Evolutionary conservation across 805 yeast genomes (phyloP).

Genomic region (Metschnikowia orientalis): DNA sequence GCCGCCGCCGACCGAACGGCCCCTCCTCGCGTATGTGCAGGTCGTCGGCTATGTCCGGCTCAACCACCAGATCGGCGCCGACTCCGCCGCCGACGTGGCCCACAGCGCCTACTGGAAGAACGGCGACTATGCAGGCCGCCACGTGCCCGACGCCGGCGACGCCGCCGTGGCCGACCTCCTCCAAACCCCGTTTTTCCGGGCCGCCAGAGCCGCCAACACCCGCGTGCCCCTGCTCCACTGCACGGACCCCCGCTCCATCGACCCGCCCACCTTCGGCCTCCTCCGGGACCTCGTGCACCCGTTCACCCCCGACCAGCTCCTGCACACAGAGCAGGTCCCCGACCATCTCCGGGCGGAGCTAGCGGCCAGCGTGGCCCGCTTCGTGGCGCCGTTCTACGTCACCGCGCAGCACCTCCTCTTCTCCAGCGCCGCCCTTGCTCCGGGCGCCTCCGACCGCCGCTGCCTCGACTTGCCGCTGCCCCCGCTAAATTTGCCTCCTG

Average conservation of each 20-base stretch:
- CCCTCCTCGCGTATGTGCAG: conserved; percentile 37
- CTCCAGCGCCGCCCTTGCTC: conserved; percentile 24
- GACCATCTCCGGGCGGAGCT: conserved; percentile 9
- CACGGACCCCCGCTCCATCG: conserved; percentile 20
- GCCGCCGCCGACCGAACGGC: conserved; percentile 9
- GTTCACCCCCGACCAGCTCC: conserved; percentile 21
- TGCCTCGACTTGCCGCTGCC: conserved; percentile 23
- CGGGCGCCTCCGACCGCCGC: conserved; percentile 18
- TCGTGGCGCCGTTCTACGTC: conserved; percentile 37
- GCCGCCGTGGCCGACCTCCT: conserved; percentile 20
- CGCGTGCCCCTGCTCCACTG: conserved; percentile 36
- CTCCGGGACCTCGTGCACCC: conserved; percentile 34
- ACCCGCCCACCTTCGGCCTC: conserved; percentile 20
- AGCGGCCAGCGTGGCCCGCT: conserved; percentile 25
- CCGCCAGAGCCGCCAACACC: conserved; percentile 13
- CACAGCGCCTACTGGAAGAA: conserved; percentile 34
- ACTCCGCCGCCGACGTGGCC: conserved; percentile 12
- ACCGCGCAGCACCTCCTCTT: conserved; percentile 39
- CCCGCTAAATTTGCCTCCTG: conserved; percentile 31
- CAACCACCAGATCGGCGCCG: conserved; percentile 30
- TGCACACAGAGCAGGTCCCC: conserved; percentile 5
- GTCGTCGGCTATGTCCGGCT: conserved; percentile 36
- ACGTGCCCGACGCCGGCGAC: conserved; percentile 23
- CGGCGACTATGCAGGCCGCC: conserved; percentile 28
- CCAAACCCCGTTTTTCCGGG: conserved; percentile 23